These are phyloP conservation scores for Aspergillus sclerotioniger DNA, from an alignment of 495 filamentous ascomycete species.

Conservation along the genomic window DNA sequence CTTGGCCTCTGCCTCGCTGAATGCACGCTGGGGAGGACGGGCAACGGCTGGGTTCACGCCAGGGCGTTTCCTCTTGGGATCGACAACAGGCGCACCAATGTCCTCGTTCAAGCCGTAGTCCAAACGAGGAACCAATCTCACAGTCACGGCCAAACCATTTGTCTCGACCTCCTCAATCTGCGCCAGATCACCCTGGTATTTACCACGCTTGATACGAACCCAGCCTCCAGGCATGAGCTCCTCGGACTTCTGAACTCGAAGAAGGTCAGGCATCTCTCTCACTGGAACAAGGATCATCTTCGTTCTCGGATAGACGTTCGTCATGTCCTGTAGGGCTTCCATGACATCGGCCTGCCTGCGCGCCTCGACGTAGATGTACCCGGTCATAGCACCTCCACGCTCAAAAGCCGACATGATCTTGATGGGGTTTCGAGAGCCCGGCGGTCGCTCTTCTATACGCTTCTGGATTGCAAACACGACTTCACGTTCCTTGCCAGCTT, in stretches of 20 bases:
- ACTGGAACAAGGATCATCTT: slow-evolving; percentile 88
- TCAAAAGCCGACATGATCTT: slow-evolving; percentile 88
- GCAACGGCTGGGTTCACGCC: slow-evolving; percentile 44
- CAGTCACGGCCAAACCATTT: slow-evolving; percentile 83
- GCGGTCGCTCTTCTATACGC: slow-evolving; percentile 72
- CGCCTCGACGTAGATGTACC: slow-evolving; percentile 94
- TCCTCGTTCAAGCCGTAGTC: slow-evolving; percentile 92
- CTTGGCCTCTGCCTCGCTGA: slow-evolving; percentile 90
- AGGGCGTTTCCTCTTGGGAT: slow-evolving; percentile 75
- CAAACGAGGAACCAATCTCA: slow-evolving; percentile 83
- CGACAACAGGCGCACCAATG: slow-evolving; percentile 49
- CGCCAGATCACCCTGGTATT: slow-evolving; percentile 86
- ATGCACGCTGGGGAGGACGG: slow-evolving; percentile 85
- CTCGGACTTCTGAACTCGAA: slow-evolving; percentile 83
- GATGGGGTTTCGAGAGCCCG: slow-evolving; percentile 69
- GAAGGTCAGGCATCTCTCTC: slow-evolving; percentile 93
- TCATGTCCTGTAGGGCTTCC: slow-evolving; percentile 73
- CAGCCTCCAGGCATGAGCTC: slow-evolving; percentile 85
- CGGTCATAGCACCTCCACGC: slow-evolving; percentile 80
- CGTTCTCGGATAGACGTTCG: slow-evolving; percentile 78
- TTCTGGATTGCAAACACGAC: slow-evolving; percentile 82
- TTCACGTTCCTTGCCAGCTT: slow-evolving; percentile 91
- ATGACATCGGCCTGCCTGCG: slow-evolving; percentile 81
- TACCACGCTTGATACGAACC: slow-evolving; percentile 81
- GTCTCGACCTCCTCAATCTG: slow-evolving; percentile 91